phyloP scores from a whole-genome alignment of 768 basidiomycete genomes.

The Russula sp. region DNA sequence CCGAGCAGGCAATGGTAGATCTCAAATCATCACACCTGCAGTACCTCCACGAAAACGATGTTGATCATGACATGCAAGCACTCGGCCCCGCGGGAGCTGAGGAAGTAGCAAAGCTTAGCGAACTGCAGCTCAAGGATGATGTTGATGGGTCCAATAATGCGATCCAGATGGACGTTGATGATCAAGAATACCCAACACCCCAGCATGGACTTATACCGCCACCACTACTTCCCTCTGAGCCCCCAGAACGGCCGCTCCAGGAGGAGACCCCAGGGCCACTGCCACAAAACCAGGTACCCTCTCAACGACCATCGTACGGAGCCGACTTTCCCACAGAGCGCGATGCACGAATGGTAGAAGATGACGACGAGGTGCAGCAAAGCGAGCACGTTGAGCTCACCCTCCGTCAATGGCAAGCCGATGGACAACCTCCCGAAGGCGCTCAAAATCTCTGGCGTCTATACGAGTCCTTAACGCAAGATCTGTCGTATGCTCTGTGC shows the following conservation, averaged over 20 bases:
- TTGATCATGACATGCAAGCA: constrained; percentile 77
- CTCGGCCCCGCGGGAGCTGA: constrained; percentile 85
- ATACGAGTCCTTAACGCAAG: constrained; percentile 87
- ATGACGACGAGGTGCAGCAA: constrained; percentile 34
- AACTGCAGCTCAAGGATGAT: constrained; percentile 74
- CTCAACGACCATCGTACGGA: constrained; percentile 20
- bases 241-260: constrained; percentile 33
- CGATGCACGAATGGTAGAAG: constrained; percentile 30
- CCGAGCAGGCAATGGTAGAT: constrained; percentile 36
- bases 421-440: constrained; percentile 51
- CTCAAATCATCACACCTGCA: constrained; percentile 59
- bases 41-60: constrained; percentile 69
- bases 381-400: constrained; percentile 46
- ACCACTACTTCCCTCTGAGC: constrained; percentile 34
- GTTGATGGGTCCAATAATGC: constrained; percentile 38
- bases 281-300: constrained; percentile 37
- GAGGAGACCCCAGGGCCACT: constrained; percentile 49
- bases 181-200: constrained; percentile 33
- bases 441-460: constrained; percentile 85
- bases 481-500: constrained; percentile 87
- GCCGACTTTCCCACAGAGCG: constrained; percentile 30
- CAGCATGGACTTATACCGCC: constrained; percentile 22
- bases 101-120: constrained; percentile 73
- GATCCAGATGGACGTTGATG: constrained; percentile 51
- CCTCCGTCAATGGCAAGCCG: constrained; percentile 58